Conservation (phyloP, 2,329 filamentous ascomycete genomes). For the Epichloe sibirici region DNA sequence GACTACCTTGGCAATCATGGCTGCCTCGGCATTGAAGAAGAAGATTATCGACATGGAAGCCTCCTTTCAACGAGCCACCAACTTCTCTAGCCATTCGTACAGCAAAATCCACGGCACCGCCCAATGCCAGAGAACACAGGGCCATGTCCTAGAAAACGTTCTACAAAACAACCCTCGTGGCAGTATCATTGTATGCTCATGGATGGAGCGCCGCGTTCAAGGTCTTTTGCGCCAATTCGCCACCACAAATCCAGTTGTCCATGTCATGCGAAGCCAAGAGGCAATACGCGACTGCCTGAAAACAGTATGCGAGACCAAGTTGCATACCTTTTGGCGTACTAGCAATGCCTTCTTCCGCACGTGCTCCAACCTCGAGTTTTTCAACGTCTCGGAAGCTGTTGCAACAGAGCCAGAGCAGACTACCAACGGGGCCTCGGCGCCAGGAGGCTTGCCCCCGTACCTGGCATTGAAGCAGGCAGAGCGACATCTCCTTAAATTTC, state of each 20-base stretch:
- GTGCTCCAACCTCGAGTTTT: conserved; percentile 66
- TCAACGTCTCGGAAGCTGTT: conserved; percentile 52
- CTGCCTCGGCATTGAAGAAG: conserved; percentile 56
- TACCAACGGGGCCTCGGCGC: not conserved
- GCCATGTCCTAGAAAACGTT: conserved; percentile 46
- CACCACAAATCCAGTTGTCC: conserved; percentile 55
- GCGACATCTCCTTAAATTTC: conserved; percentile 56
- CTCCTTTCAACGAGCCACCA: conserved; percentile 52
- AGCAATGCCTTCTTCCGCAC: conserved; percentile 47
- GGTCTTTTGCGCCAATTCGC: conserved; percentile 48
- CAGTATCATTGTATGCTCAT: conserved; percentile 60
- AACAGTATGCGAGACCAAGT: conserved; percentile 40
- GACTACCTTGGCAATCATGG: conserved; percentile 63
- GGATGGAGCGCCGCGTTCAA: conserved; percentile 53
- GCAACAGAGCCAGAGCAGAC: conserved; percentile 7
- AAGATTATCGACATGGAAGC: conserved; percentile 58
- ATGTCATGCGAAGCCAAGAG: conserved; percentile 52
- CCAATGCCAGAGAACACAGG: conserved; percentile 52
- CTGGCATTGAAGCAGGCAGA: conserved; percentile 57
- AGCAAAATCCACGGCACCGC: conserved; percentile 48
- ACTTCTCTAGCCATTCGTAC: conserved; percentile 49
- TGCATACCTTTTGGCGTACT: conserved; percentile 44
- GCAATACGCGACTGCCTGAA: conserved; percentile 53
- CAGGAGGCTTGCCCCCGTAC: conserved; percentile 42
- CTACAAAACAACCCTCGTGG: conserved; percentile 46